Base-by-base conservation (phyloP, 495 filamentous ascomycete genomes). In the Penicillium roqueforti region DNA sequence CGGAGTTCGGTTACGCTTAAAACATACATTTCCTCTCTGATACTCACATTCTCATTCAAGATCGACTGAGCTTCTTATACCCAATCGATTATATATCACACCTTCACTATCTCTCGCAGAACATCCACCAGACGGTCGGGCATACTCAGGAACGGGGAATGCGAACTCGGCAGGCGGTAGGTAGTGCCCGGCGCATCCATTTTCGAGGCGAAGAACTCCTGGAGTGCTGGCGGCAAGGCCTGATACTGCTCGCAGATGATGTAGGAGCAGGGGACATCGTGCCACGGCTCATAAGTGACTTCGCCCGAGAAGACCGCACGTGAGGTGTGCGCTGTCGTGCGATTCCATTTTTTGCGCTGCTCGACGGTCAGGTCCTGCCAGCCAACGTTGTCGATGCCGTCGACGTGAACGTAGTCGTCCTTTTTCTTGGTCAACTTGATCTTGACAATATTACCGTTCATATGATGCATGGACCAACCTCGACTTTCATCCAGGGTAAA, bases 91-190 rank as follows among this genome's bases (percentile, higher is more conserved):
- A 6, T 20, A 32, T 44, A 44, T 52, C 19, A 36, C 19, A 43
- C 22, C 22, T 40, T 46, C 6, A 18, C 50, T 46, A 7, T 39
- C 19, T 57, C 36, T 38, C 39, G 11, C 47, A 55, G 48, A 22
- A 58, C 37, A 26, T 55, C 47, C 14, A 44, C 53, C 28, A 64
- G 19, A 9, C 43, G 51, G 34, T 51, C 56, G 0, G 66, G 63
- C 58, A 67, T 66, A 37, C 66, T 65, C 58, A 68, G 43, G 49
- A 67, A 69, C 16, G 65, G 67, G 26, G 58, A 65, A 46, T 69
- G 68, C 3, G 65, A 68, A 20, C 55, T 63, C 25, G 58, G 51
- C 4, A 65, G 38, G 6, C 61, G 59, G 31, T 65, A 65, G 25
- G 42, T 60, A 25, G 54, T 64, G 1, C 53, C 40, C 7, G 60